Evolutionary conservation across 1,284 basidiomycete genomes (phyloP).

Genomic region (Ganoderma resinaceum): DNA sequence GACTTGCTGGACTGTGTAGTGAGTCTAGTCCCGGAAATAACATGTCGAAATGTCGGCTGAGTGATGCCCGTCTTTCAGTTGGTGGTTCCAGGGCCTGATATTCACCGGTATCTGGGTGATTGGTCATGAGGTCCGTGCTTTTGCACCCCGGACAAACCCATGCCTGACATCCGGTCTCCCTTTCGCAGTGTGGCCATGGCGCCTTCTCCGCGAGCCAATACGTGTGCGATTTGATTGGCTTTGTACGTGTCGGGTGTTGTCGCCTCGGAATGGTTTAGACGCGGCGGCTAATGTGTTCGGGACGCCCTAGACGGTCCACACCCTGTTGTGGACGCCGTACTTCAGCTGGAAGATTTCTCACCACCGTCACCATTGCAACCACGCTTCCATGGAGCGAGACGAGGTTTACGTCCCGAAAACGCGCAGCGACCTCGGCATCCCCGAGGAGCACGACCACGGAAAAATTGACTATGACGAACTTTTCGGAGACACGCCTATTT

Average conservation of each 20-base stretch:
- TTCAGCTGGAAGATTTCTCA: constrained; percentile 50
- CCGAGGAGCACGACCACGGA: constrained; percentile 40
- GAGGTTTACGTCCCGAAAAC: constrained; percentile 69
- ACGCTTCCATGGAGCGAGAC: constrained; percentile 57
- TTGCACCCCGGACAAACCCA: background rate
- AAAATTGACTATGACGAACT: constrained; percentile 60
- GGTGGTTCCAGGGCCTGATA: constrained; percentile 69
- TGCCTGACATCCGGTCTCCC: background rate
- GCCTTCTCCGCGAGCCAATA: constrained; percentile 38
- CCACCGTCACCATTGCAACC: constrained; percentile 47
- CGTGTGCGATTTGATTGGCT: constrained; percentile 40
- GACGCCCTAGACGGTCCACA: constrained; percentile 37
- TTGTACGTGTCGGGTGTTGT: constrained; percentile 45
- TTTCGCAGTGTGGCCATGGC: constrained; percentile 39
- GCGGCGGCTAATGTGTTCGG: constrained; percentile 13
- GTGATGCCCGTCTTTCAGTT: constrained; percentile 41
- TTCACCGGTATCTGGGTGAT: constrained; percentile 72
- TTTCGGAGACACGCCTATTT: constrained; percentile 66
- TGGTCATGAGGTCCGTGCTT: constrained; percentile 56
- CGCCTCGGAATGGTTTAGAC: background rate
- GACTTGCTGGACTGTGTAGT: constrained; percentile 48
- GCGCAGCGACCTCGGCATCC: constrained; percentile 56
- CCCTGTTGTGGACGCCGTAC: constrained; percentile 46
- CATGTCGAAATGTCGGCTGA: background rate
- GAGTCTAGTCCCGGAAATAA: constrained; percentile 12